phyloP scores from a whole-genome alignment of 768 basidiomycete genomes.

The Pisolithus tinctorius region DNA sequence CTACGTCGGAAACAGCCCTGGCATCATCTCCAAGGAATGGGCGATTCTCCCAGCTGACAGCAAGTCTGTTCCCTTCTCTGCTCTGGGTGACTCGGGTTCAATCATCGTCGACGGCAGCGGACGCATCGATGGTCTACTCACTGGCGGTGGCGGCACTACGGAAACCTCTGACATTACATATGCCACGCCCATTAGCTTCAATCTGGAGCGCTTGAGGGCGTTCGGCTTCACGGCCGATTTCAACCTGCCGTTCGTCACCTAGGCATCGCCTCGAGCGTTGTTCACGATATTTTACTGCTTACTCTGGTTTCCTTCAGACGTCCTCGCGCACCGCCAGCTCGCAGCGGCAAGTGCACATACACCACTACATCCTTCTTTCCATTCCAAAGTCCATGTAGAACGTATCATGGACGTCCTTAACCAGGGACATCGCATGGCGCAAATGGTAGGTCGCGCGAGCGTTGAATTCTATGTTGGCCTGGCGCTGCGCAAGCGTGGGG shows the following conservation, averaged over 20 bases:
- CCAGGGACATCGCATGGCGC: constrained; percentile 91
- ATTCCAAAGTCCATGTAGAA: constrained; percentile 86
- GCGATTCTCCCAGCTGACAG: constrained; percentile 22
- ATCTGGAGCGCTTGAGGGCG: constrained; percentile 24
- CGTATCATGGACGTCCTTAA: constrained; percentile 85
- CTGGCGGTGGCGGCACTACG: constrained; percentile 20
- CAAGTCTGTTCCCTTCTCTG: constrained; percentile 26
- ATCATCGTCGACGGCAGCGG: constrained; percentile 21
- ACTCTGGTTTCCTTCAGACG: constrained; percentile 42
- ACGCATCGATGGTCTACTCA: constrained; percentile 24
- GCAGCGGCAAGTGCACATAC: constrained; percentile 81
- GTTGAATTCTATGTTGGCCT: constrained; percentile 97
- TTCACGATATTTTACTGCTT: too few relatives aligned
- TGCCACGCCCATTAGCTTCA: constrained; percentile 23
- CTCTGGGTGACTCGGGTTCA: constrained; percentile 24
- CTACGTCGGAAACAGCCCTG: too few relatives aligned
- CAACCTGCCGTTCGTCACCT: background rate
- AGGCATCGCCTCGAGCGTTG: background rate
- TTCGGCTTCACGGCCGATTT: constrained; percentile 25
- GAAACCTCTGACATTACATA: constrained; percentile 26
- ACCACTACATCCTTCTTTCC: constrained; percentile 79
- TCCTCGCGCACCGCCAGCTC: constrained; percentile 90
- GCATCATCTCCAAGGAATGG: constrained; percentile 11
- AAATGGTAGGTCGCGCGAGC: constrained; percentile 94
- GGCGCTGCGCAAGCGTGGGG: constrained; percentile 67